Percentiles rank a stretch among this genome's conserved stretches.
phyloP scores from a whole-genome alignment of 2,329 filamentous ascomycete genomes.

The Lojkania enalia region DNA sequence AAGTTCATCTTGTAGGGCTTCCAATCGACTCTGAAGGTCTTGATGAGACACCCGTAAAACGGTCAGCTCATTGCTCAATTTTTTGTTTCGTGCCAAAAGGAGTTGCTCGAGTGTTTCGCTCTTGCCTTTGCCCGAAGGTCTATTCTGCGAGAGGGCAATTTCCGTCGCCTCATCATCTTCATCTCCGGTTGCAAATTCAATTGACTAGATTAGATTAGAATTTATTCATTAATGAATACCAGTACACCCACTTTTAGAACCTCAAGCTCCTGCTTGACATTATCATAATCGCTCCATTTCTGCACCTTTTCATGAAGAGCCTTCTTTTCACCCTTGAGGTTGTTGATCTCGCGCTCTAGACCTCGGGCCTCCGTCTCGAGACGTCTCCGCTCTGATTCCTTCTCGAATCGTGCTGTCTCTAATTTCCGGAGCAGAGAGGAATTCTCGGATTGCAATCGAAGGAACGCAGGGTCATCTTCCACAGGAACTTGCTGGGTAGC shows the following conservation, averaged over 20 bases:
- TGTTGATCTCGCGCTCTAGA: conserved; percentile 76
- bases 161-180: conserved; percentile 57
- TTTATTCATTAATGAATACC: neutral
- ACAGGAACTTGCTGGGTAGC: conserved; percentile 63
- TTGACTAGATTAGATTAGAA: conserved; percentile 60
- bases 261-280: conserved; percentile 93
- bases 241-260: conserved; percentile 71
- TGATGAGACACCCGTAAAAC: conserved; percentile 91
- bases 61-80: conserved; percentile 90
- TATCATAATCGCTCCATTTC: conserved; percentile 92
- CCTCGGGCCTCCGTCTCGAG: conserved; percentile 74
- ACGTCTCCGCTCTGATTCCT: conserved; percentile 76
- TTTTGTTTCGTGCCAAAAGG: conserved; percentile 91
- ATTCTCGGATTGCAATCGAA: conserved; percentile 90
- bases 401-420: conserved; percentile 80
- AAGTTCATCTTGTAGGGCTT: conserved; percentile 80
- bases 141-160: conserved; percentile 49
- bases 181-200: conserved; percentile 91
- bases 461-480: conserved; percentile 87
- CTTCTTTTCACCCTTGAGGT: conserved; percentile 80
- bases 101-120: conserved; percentile 89
- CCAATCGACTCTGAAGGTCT: conserved; percentile 79
- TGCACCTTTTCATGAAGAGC: conserved; percentile 77
- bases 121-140: conserved; percentile 59
- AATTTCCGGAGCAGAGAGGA: conserved; percentile 87